These are phyloP conservation scores for Neckera pumila DNA, from an alignment of 225 moss, liverwort and hornwort species.

Conservation along the genomic window DNA sequence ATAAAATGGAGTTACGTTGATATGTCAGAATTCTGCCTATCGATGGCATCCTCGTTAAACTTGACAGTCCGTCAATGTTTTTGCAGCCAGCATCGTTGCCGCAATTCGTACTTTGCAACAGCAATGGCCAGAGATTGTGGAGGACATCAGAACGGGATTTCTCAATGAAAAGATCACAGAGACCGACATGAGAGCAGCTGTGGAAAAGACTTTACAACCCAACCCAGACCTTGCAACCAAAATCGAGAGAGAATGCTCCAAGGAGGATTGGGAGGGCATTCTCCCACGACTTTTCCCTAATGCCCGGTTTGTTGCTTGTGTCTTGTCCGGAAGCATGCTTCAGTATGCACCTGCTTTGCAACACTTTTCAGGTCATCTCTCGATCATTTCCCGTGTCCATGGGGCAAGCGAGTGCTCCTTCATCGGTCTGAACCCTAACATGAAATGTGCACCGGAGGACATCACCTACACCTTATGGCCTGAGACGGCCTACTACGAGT, in stretches of 20 bases:
- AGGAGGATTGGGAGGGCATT: conserved; percentile 53
- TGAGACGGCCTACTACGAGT: conserved; percentile 56
- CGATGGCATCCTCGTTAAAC: neutral
- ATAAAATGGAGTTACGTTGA: neutral
- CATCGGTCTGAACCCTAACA: conserved; percentile 49
- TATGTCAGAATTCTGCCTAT: neutral
- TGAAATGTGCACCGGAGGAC: conserved; percentile 37
- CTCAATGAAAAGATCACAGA: conserved; percentile 25
- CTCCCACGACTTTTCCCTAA: conserved; percentile 72
- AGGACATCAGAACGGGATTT: conserved; percentile 60
- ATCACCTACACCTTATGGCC: conserved; percentile 62
- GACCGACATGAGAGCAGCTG: conserved; percentile 16
- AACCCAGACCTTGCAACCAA: conserved; percentile 18
- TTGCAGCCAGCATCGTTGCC: conserved; percentile 15
- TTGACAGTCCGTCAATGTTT: neutral
- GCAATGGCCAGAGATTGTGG: conserved; percentile 44
- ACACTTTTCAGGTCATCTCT: conserved; percentile 37
- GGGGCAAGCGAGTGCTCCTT: conserved; percentile 41
- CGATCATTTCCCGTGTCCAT: conserved; percentile 35
- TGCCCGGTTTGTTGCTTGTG: conserved; percentile 21
- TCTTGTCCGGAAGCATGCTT: conserved; percentile 63
- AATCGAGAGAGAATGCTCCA: conserved; percentile 31
- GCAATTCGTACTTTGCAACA: conserved; percentile 17
- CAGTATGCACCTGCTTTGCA: conserved; percentile 49
- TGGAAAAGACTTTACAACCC: conserved; percentile 17